A percentile compares a stretch with the other conserved stretches of the same genome.
These are phyloP conservation scores for Globisporangium camurandrum DNA, from an alignment of 352 stramenopile species.

Conservation along the genomic window DNA sequence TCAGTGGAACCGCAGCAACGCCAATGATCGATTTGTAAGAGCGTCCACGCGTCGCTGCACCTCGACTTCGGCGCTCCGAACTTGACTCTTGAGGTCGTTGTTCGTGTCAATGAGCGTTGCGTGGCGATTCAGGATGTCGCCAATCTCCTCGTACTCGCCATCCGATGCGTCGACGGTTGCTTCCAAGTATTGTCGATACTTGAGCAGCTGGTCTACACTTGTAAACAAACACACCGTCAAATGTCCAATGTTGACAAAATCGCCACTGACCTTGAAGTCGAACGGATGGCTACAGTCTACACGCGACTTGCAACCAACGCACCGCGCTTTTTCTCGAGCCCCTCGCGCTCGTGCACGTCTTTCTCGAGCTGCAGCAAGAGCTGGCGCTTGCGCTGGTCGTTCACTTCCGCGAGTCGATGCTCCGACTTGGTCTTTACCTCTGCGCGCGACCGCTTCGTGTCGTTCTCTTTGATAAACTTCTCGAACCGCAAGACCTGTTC, in stretches of 20 bases:
- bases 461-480: conserved; percentile 93
- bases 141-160: conserved; percentile 79
- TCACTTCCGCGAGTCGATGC: conserved; percentile 57
- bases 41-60: conserved; percentile 12
- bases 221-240: not conserved
- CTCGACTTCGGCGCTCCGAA: conserved; percentile 54
- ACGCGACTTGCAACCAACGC: not conserved
- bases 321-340: conserved; percentile 66
- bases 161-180: conserved; percentile 75
- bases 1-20: too few relatives aligned
- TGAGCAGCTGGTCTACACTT: conserved; percentile 49
- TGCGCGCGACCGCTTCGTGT: conserved; percentile 82
- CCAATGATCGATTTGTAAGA: too few relatives aligned
- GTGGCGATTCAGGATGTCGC: conserved; percentile 80
- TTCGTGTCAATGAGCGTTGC: conserved; percentile 85
- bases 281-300: not conserved
- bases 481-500: conserved; percentile 88
- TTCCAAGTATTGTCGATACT: conserved; percentile 83
- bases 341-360: conserved; percentile 50
- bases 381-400: conserved; percentile 76
- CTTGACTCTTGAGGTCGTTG: conserved; percentile 75
- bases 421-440: conserved; percentile 88
- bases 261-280: not conserved
- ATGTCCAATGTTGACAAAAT: not conserved
- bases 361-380: conserved; percentile 65